Evolutionary conservation across 2,329 filamentous ascomycete genomes (phyloP).

Genomic region (Penicillium sp.): DNA sequence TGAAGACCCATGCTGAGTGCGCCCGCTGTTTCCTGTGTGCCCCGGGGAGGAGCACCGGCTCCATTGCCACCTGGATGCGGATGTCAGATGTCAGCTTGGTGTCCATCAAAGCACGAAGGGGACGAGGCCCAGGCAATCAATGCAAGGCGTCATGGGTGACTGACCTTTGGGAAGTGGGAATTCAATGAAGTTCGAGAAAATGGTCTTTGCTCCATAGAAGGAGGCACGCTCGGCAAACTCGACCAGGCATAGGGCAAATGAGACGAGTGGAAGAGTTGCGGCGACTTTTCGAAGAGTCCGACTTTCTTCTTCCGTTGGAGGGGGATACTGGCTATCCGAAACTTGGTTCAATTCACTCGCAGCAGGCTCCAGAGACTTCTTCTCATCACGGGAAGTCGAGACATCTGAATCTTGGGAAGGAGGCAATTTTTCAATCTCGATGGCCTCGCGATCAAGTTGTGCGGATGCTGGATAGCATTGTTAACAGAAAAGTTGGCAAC

Average conservation of each 20-base stretch:
- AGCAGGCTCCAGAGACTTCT: neutral
- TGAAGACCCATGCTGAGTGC: constrained; percentile 62
- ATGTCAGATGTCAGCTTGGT: neutral
- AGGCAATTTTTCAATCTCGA: neutral
- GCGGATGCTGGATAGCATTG: too few relatives aligned
- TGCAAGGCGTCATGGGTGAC: constrained; percentile 27
- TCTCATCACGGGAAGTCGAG: neutral
- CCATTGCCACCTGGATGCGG: constrained; percentile 18
- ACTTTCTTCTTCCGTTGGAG: constrained; percentile 54
- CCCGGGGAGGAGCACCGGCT: constrained; percentile 34
- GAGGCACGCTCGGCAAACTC: constrained; percentile 66
- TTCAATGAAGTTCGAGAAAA: constrained; percentile 67
- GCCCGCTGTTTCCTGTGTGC: constrained; percentile 54
- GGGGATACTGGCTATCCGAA: constrained; percentile 30
- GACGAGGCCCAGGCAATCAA: neutral
- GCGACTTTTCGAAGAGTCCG: constrained; percentile 53
- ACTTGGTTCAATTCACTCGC: neutral
- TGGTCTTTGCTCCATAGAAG: constrained; percentile 61
- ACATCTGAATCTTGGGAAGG: neutral
- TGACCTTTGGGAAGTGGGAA: constrained; percentile 58
- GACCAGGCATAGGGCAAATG: constrained; percentile 63
- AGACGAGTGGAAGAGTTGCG: constrained; percentile 55
- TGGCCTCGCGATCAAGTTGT: too few relatives aligned
- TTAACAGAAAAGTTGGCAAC: too few relatives aligned
- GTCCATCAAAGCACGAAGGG: neutral